Evolutionary conservation across 1,284 basidiomycete species (phyloP), one percentile per base, ranked within the genome.

Genomic region (Apiotrichum gamsii): DNA sequence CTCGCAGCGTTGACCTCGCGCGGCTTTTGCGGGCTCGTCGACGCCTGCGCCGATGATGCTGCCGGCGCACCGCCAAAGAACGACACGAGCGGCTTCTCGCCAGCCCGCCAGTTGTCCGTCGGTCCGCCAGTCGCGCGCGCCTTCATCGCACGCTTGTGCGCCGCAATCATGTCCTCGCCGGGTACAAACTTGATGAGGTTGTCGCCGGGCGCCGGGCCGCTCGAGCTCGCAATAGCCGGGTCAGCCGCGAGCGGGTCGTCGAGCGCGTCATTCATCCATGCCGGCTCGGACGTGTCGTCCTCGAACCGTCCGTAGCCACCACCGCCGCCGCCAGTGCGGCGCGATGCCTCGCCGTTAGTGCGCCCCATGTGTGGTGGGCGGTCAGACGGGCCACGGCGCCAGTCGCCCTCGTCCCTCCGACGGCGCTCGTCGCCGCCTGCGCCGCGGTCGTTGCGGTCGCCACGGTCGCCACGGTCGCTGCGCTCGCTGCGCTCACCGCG

Each of bases 81-180:
- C 0, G 62, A 56, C 8, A 60, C 58, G 15, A 64, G 45, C 11
- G 50, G 56, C 45, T 62, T 62, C 5, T 50, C 52, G 57, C 49
- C 21, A 54, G 38, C 36, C 5, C 54, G 51, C 51, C 51, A 54
- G 45, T 37, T 51, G 43, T 51, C 49, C 6, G 25, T 6, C 25
- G 25, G 25, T 4, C 21, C 32, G 9, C 29, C 44, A 13, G 23
- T 25, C 8, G 30, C 32, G 41, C 48, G 49, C 8, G 54, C 49
- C 51, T 63, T 67, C 62, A 64, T 62, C 8, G 52, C 57, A 11
- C 60, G 55, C 45, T 65, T 65, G 49, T 71, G 67, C 8, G 62
- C 63, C 3, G 67, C 67, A 30, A 69, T 68, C 59, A 65, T 62
- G 48, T 71, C 69, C 48, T 68, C 64, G 8, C 64, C 69, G 0